Conservation (phyloP, 441 rosid species). For the Biscutella auriculata region DNA sequence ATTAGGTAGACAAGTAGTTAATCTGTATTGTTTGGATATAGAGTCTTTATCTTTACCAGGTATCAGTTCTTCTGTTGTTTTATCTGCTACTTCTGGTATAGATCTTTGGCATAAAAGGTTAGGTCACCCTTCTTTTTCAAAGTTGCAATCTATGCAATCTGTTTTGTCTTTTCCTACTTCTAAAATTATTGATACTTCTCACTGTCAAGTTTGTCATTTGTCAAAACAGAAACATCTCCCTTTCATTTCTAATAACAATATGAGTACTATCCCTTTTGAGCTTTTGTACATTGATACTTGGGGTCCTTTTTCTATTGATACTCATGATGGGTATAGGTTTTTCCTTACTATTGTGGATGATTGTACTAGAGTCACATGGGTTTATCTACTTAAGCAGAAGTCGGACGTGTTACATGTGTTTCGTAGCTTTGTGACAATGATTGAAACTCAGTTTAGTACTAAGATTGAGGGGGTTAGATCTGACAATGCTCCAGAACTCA, state of each 20-base stretch:
- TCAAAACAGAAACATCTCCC: background rate
- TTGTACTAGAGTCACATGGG: background rate
- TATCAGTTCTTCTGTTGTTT: no score
- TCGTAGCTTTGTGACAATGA: background rate
- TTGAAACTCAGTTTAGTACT: background rate
- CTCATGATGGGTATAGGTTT: background rate
- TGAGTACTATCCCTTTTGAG: background rate
- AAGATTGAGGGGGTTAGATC: background rate
- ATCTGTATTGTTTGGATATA: background rate
- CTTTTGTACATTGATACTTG: background rate
- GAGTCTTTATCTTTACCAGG: background rate
- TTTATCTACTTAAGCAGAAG: background rate
- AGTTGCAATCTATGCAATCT: background rate
- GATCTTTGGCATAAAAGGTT: background rate
- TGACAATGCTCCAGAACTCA: background rate
- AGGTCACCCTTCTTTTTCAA: background rate
- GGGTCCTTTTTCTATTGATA: background rate
- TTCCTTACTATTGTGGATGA: background rate
- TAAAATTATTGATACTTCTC: no score
- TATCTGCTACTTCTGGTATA: accelerated
- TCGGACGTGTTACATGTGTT: background rate
- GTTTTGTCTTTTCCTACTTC: background rate
- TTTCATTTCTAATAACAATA: background rate
- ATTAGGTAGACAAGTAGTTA: background rate
- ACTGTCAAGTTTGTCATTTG: background rate